phyloP scores from a whole-genome alignment of 2,329 filamentous ascomycete species.

The Leptographium wingfieldii region DNA sequence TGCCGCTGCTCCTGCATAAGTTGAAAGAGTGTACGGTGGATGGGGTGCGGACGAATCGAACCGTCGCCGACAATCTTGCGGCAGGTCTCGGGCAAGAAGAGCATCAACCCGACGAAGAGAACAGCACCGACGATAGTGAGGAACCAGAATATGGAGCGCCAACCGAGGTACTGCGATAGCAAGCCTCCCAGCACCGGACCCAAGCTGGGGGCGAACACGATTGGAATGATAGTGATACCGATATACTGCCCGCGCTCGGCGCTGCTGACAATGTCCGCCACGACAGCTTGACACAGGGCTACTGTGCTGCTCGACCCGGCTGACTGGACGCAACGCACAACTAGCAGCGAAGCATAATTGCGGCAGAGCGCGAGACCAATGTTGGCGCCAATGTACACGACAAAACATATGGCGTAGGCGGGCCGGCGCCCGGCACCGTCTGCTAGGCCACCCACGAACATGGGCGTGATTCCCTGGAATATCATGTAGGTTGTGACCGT shows the following conservation, averaged over 20 bases:
- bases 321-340: slow-evolving; percentile 43
- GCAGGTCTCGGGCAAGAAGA: slow-evolving; percentile 43
- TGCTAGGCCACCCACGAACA: slow-evolving; percentile 41
- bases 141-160: slow-evolving; percentile 52
- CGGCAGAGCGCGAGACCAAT: slow-evolving; percentile 37
- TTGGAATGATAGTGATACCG: slow-evolving; percentile 34
- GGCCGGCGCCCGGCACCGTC: slow-evolving; percentile 40
- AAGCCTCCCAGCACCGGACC: slow-evolving; percentile 48
- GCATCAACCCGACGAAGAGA: slow-evolving; percentile 27
- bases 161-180: slow-evolving; percentile 42
- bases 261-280: slow-evolving; percentile 50
- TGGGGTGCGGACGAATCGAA: slow-evolving; percentile 20
- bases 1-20: slow-evolving; percentile 4
- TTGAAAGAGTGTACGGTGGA: slow-evolving; percentile 10
- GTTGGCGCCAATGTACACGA: slow-evolving; percentile 38
- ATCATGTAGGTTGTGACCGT: slow-evolving; percentile 45
- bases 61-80: slow-evolving; percentile 39
- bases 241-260: slow-evolving; percentile 49
- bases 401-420: slow-evolving; percentile 38
- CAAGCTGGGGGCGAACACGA: slow-evolving; percentile 33
- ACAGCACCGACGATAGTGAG: slow-evolving; percentile 33
- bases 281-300: slow-evolving; percentile 42
- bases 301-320: slow-evolving; percentile 47
- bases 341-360: slow-evolving; percentile 36
- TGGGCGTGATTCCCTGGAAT: slow-evolving; percentile 46